Evolutionary conservation across 352 stramenopile genomes (phyloP).

Genomic region (Globisporangium ultimum): DNA sequence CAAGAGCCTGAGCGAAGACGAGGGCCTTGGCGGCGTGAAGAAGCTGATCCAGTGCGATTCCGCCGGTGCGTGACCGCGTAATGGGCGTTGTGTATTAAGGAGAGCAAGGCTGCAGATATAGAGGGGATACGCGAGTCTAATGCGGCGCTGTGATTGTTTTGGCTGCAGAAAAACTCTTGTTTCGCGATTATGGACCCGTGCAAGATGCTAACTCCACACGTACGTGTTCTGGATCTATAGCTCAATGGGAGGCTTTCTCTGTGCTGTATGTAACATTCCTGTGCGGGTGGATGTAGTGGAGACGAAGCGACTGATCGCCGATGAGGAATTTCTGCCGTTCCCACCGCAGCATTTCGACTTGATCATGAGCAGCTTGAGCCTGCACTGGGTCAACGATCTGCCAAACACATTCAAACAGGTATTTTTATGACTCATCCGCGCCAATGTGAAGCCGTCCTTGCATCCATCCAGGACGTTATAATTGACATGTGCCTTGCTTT

Average conservation of each 20-base stretch:
- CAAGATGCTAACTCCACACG: neutral
- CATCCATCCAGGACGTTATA: neutral
- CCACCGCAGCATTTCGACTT: constrained; percentile 94
- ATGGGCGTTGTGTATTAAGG: neutral
- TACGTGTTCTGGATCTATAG: constrained; percentile 2
- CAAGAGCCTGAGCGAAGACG: constrained; percentile 72
- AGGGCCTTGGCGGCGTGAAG: constrained; percentile 69
- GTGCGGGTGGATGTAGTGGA: constrained; percentile 26
- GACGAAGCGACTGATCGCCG: constrained; percentile 72
- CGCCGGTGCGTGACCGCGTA: constrained; percentile 27
- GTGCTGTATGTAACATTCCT: no score
- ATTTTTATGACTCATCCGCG: neutral
- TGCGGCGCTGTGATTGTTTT: neutral
- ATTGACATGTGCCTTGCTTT: neutral
- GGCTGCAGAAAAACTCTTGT: constrained; percentile 52
- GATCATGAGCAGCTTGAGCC: constrained; percentile 90
- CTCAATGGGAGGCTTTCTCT: neutral
- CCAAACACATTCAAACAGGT: constrained; percentile 82
- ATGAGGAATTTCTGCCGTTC: constrained; percentile 95
- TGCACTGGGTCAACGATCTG: constrained; percentile 99
- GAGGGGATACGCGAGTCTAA: no score
- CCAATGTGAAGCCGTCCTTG: neutral
- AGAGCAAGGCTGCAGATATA: no score
- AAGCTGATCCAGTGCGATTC: constrained; percentile 77
- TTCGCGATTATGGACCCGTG: constrained; percentile 38